These are phyloP conservation scores for Mucor racemosus DNA, from an alignment of 371 early-diverging fungal species.

Conservation along the genomic window DNA sequence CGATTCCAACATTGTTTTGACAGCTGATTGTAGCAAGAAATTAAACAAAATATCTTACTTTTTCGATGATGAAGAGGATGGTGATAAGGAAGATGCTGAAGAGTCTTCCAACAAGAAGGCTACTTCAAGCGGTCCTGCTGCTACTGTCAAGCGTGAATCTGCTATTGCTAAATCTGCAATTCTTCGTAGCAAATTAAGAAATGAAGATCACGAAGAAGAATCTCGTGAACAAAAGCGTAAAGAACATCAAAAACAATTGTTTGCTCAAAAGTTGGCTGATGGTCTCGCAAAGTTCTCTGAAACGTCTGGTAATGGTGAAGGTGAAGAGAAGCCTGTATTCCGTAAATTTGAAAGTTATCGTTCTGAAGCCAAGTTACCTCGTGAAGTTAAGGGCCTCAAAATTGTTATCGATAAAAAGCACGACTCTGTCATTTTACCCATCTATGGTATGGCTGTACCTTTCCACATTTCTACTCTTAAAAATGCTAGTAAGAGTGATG, in stretches of 20 bases:
- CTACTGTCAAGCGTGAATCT: conserved; percentile 16
- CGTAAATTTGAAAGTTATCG: conserved; percentile 94
- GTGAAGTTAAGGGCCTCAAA: conserved; percentile 71
- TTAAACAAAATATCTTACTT: conserved; percentile 80
- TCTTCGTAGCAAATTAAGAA: conserved; percentile 87
- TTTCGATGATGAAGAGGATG: conserved; percentile 70
- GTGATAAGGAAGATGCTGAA: conserved; percentile 37
- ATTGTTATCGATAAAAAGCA: conserved; percentile 92
- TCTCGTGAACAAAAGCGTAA: conserved; percentile 78
- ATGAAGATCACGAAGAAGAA: conserved; percentile 83
- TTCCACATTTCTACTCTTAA: conserved; percentile 98
- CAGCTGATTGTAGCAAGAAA: conserved; percentile 73
- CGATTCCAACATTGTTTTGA: conserved; percentile 67
- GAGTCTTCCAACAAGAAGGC: conserved; percentile 17
- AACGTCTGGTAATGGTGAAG: conserved; percentile 63
- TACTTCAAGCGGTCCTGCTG: conserved; percentile 23
- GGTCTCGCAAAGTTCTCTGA: conserved; percentile 82
- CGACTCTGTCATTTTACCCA: conserved; percentile 93
- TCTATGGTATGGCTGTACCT: conserved; percentile 97
- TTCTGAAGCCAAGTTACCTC: conserved; percentile 86
- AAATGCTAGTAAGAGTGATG: conserved; percentile 94
- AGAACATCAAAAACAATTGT: conserved; percentile 89
- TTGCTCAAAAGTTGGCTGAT: conserved; percentile 73
- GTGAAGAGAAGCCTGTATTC: conserved; percentile 74
- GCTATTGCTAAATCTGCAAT: conserved; percentile 72